These are phyloP conservation scores for Phytophthora macrochlamydospora DNA, from an alignment of 352 stramenopile genomes.

Conservation along the genomic window DNA sequence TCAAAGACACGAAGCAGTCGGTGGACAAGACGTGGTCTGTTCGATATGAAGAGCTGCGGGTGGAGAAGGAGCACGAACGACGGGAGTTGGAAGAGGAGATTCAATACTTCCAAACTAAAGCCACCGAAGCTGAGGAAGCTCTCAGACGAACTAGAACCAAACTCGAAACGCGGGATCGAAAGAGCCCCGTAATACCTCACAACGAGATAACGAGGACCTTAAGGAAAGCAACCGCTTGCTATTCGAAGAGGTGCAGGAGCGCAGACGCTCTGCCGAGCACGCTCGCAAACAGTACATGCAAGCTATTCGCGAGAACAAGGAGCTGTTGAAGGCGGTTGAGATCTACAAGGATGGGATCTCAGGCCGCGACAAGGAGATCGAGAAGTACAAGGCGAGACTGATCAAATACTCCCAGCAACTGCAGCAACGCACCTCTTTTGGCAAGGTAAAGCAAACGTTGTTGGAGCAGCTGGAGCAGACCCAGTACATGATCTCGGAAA, in stretches of 20 bases:
- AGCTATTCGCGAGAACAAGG: slow-evolving; percentile 68
- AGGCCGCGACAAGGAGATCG: slow-evolving; percentile 71
- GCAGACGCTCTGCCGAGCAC: slow-evolving; percentile 51
- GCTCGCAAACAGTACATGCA: slow-evolving; percentile 64
- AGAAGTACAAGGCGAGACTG: slow-evolving; percentile 57
- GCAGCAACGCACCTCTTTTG: slow-evolving; percentile 54
- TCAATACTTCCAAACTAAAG: slow-evolving; percentile 39
- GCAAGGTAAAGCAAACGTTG: slow-evolving; percentile 75
- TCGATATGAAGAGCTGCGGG: slow-evolving; percentile 48
- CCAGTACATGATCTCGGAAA: slow-evolving; percentile 78
- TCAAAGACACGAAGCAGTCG: slow-evolving; percentile 49
- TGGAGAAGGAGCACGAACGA: slow-evolving; percentile 46
- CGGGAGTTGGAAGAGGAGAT: slow-evolving; percentile 54
- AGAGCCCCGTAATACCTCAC: slow-evolving; percentile 24
- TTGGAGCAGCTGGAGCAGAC: slow-evolving; percentile 79
- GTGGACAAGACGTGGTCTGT: slow-evolving; percentile 47
- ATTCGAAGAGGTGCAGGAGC: slow-evolving; percentile 62
- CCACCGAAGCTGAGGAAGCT: slow-evolving; percentile 34
- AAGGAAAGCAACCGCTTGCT: slow-evolving; percentile 76
- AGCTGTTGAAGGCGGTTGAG: slow-evolving; percentile 61
- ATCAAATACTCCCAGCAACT: slow-evolving; percentile 61
- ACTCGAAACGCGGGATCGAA: slow-evolving; percentile 32
- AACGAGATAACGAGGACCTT: slow-evolving; percentile 46
- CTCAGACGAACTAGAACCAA: slow-evolving; percentile 40
- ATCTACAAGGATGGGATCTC: slow-evolving; percentile 68